These are phyloP conservation scores for Lolium perenne DNA, from an alignment of 176 grass and related monocot species.

Conservation along the genomic window DNA sequence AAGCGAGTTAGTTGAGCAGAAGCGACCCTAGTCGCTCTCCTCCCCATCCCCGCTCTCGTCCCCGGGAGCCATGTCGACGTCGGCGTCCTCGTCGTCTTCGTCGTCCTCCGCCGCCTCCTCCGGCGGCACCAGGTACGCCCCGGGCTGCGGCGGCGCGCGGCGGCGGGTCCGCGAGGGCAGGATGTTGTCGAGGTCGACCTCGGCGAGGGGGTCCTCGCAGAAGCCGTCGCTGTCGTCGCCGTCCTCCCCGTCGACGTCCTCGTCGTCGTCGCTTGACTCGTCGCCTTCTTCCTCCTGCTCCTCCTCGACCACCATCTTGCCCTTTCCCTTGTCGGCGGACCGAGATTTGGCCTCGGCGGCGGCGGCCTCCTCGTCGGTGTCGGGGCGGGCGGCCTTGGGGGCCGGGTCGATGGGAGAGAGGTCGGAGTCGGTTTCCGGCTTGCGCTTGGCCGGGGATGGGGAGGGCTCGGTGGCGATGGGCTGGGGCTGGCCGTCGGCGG, in stretches of 20 bases:
- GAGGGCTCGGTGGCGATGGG: constrained; percentile 1
- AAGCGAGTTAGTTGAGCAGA: not conserved
- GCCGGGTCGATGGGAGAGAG: constrained; percentile 37
- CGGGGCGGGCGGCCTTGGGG: constrained; percentile 46
- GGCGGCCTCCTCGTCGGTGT: constrained; percentile 43
- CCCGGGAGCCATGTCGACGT: constrained; percentile 37
- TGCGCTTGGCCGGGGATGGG: constrained; percentile 57
- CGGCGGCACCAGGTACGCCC: constrained; percentile 56
- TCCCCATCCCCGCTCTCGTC: constrained; percentile 45
- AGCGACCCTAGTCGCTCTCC: constrained; percentile 55
- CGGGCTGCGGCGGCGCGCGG: constrained; percentile 54
- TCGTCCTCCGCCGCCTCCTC: constrained; percentile 55
- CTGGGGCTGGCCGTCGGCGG: constrained; percentile 46
- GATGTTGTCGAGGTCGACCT: constrained; percentile 81
- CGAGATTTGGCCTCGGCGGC: constrained; percentile 29
- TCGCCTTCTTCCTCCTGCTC: constrained; percentile 37
- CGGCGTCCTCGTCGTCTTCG: constrained; percentile 56
- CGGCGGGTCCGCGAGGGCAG: constrained; percentile 76
- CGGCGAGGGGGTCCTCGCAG: constrained; percentile 64
- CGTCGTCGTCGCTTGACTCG: not conserved
- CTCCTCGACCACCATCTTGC: constrained; percentile 70
- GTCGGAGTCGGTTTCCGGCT: constrained; percentile 45
- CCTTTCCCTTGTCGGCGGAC: constrained; percentile 70
- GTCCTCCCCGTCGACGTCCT: not conserved
- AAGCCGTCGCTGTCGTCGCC: constrained; percentile 49